phyloP scores from a whole-genome alignment of 257 asterid species.

The Plantago ovata region DNA sequence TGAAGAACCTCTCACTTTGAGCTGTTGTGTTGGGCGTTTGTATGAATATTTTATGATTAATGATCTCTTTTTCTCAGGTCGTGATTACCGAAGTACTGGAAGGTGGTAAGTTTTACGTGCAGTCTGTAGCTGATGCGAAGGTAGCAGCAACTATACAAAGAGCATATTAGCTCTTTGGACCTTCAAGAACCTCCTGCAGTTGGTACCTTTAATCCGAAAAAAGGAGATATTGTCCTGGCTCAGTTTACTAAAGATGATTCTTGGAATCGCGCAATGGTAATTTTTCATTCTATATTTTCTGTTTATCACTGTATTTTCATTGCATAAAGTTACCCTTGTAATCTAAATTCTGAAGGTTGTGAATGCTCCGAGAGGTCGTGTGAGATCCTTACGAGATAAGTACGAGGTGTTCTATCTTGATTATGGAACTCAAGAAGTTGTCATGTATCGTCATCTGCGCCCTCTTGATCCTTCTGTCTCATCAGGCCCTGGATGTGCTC shows the following conservation, averaged over 20 bases:
- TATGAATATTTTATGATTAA: no score
- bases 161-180: constrained; percentile 73
- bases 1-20: neutral
- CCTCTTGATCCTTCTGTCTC: constrained; percentile 76
- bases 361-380: constrained; percentile 72
- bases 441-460: constrained; percentile 68
- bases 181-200: constrained; percentile 81
- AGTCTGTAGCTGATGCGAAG: constrained; percentile 81
- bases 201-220: constrained; percentile 87
- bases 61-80: constrained; percentile 39
- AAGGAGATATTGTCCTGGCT: constrained; percentile 82
- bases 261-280: constrained; percentile 99
- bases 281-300: constrained; percentile 16
- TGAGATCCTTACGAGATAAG: constrained; percentile 62
- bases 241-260: constrained; percentile 87
- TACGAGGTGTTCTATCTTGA: constrained; percentile 93
- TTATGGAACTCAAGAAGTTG: constrained; percentile 87
- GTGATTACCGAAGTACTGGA: constrained; percentile 82
- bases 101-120: constrained; percentile 89
- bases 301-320: neutral
- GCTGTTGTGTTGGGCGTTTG: no score
- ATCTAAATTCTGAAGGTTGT: constrained; percentile 54
- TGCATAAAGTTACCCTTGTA: neutral
- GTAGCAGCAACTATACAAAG: constrained; percentile 70
- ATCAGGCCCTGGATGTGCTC: constrained; percentile 81